These are phyloP conservation scores for Pyrus hybrid DNA, from an alignment of 331 rosid species.

Conservation along the genomic window DNA sequence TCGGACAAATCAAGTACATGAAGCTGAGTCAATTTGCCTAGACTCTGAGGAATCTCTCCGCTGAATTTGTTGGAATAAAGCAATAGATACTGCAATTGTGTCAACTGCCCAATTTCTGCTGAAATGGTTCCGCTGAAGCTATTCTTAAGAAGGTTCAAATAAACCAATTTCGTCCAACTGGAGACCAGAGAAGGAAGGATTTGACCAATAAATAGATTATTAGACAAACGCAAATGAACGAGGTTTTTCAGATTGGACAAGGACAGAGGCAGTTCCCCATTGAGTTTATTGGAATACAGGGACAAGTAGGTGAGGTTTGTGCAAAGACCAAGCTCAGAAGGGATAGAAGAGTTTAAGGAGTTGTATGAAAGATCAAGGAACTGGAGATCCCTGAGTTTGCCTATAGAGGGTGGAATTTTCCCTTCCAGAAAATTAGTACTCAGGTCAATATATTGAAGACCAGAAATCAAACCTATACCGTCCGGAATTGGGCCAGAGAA, in stretches of 20 bases:
- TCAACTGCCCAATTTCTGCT: constrained; percentile 12
- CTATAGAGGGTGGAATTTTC: neutral
- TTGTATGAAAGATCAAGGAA: too few species aligned
- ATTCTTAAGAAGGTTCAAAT: constrained; percentile 36
- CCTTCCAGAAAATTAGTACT: constrained; percentile 15
- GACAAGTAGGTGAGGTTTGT: constrained; percentile 27
- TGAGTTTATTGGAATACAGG: neutral
- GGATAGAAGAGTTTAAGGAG: too few species aligned
- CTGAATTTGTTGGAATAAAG: constrained; percentile 24
- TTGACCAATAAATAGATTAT: neutral
- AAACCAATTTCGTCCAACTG: too few species aligned
- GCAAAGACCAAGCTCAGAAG: too few species aligned
- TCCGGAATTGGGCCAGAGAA: constrained; percentile 35
- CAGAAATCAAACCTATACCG: constrained; percentile 30
- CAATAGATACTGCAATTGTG: neutral
- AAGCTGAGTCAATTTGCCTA: too few species aligned
- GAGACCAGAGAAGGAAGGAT: neutral
- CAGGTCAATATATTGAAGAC: constrained; percentile 30
- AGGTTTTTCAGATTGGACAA: too few species aligned
- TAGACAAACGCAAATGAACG: fast-evolving
- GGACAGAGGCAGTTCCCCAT: too few species aligned
- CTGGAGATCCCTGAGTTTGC: too few species aligned
- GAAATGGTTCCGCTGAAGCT: constrained; percentile 38
- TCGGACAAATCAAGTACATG: too few species aligned
- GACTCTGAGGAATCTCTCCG: constrained; percentile 11